Conservation (phyloP, 2,329 filamentous ascomycete species). For the Hypoxylon sp. region DNA sequence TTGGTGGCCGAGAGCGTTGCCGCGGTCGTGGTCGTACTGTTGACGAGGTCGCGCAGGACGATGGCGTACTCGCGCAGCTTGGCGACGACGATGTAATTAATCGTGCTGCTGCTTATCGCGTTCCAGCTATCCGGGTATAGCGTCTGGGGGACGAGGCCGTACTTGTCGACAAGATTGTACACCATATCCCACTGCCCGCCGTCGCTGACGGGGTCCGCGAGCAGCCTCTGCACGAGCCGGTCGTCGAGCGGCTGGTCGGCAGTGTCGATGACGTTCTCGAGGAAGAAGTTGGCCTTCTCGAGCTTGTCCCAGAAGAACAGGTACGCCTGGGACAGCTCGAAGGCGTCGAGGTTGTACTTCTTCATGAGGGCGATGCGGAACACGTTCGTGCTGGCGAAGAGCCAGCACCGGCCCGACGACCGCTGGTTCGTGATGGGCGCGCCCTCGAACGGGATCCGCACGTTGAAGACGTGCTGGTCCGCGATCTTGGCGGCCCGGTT, state of each 20-base stretch:
- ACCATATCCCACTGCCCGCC: conserved; percentile 96
- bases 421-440: conserved; percentile 87
- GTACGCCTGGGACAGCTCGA: conserved; percentile 89
- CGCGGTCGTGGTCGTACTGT: conserved; percentile 52
- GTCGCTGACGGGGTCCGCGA: conserved; percentile 77
- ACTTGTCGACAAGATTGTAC: conserved; percentile 85
- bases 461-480: conserved; percentile 85
- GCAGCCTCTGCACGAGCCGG: conserved; percentile 77
- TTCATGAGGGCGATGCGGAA: conserved; percentile 91
- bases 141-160: conserved; percentile 85
- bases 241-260: conserved; percentile 76
- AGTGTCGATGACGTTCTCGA: conserved; percentile 85
- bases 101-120: conserved; percentile 75
- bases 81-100: conserved; percentile 82
- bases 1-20: conserved; percentile 67
- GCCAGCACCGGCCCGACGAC: conserved; percentile 86
- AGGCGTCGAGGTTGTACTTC: conserved; percentile 79
- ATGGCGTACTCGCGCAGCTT: conserved; percentile 89
- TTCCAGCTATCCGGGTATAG: conserved; percentile 88
- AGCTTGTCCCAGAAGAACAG: conserved; percentile 96
- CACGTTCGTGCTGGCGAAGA: conserved; percentile 92
- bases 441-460: conserved; percentile 85
- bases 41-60: conserved; percentile 71
- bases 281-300: conserved; percentile 90
- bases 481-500: conserved; percentile 72